Evolutionary conservation across 202 grass and related monocot species (phyloP).

Genomic region (Brachypodium distachyon): DNA sequence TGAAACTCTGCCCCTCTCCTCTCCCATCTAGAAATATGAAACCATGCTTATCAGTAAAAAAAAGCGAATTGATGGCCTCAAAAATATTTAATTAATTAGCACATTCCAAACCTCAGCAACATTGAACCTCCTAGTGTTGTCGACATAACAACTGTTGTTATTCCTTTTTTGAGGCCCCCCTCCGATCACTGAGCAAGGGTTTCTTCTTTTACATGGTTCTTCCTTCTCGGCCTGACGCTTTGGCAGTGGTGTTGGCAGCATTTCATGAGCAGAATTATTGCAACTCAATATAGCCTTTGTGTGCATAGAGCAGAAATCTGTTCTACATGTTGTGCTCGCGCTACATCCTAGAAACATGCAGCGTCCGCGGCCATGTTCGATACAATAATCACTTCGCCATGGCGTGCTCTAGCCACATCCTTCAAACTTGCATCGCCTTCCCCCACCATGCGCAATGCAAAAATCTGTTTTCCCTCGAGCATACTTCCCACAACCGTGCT

Average conservation of each 20-base stretch:
- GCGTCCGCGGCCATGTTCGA: conserved; percentile 31
- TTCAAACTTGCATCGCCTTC: conserved; percentile 38
- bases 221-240: neutral
- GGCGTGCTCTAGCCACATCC: conserved; percentile 36
- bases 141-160: neutral
- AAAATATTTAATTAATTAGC: neutral
- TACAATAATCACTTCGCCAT: conserved; percentile 28
- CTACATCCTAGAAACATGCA: conserved; percentile 37
- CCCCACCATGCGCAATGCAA: conserved; percentile 46
- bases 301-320: conserved; percentile 32
- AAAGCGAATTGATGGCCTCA: neutral
- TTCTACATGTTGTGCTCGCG: conserved; percentile 17
- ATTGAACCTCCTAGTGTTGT: neutral
- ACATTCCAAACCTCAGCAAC: conserved; percentile 9
- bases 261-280: neutral
- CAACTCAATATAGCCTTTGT: neutral
- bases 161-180: conserved; percentile 18
- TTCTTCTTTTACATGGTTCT: conserved; percentile 18
- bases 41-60: neutral
- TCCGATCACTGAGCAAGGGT: neutral
- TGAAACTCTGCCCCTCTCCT: conserved; percentile 11
- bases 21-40: conserved; percentile 15
- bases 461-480: conserved; percentile 33
- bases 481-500: conserved; percentile 43
- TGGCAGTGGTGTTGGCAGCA: neutral